A percentile compares a stretch with the other conserved stretches of the same genome.
Evolutionary conservation across 345 rosid species (phyloP).

Genomic region (Lumnitzera racemosa): DNA sequence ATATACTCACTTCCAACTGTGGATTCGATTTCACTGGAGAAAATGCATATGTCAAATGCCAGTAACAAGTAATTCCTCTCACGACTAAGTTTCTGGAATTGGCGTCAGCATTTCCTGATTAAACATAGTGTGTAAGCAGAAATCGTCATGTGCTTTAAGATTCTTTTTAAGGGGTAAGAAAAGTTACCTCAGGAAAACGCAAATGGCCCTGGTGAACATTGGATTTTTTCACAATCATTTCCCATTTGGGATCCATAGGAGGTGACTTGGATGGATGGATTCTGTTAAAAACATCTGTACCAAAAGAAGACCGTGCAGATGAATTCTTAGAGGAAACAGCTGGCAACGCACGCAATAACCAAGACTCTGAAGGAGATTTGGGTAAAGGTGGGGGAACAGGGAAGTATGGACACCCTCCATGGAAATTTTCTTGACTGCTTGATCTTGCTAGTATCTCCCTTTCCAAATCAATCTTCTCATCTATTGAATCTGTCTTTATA

Average conservation of each 20-base stretch:
- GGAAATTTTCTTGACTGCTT: slow-evolving; percentile 19
- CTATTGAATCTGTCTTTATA: slow-evolving; percentile 16
- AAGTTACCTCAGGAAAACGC: slow-evolving; percentile 57
- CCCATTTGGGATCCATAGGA: slow-evolving; percentile 55
- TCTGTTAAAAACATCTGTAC: slow-evolving; percentile 15
- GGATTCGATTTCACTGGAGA: too few relatives aligned
- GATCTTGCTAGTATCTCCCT: slow-evolving; percentile 15
- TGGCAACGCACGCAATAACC: slow-evolving; percentile 71
- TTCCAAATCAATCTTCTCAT: slow-evolving; percentile 28
- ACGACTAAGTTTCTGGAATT: slow-evolving; percentile 11
- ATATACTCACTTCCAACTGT: too few relatives aligned
- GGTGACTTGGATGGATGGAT: slow-evolving; percentile 18
- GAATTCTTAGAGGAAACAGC: slow-evolving; percentile 40
- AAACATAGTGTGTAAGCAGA: neutral
- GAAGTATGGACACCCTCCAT: slow-evolving; percentile 14
- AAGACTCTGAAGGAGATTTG: slow-evolving; percentile 87
- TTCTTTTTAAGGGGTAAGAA: neutral
- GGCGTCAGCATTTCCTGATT: slow-evolving; percentile 13
- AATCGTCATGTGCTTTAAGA: neutral
- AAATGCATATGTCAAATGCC: too few relatives aligned
- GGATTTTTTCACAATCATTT: slow-evolving; percentile 62
- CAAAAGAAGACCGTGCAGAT: slow-evolving; percentile 28
- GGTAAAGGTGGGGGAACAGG: slow-evolving; percentile 66
- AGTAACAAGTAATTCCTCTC: neutral
- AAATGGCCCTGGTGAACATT: slow-evolving; percentile 41